These are phyloP conservation scores for Chiua virens DNA, from an alignment of 768 basidiomycete genomes.

Conservation along the genomic window DNA sequence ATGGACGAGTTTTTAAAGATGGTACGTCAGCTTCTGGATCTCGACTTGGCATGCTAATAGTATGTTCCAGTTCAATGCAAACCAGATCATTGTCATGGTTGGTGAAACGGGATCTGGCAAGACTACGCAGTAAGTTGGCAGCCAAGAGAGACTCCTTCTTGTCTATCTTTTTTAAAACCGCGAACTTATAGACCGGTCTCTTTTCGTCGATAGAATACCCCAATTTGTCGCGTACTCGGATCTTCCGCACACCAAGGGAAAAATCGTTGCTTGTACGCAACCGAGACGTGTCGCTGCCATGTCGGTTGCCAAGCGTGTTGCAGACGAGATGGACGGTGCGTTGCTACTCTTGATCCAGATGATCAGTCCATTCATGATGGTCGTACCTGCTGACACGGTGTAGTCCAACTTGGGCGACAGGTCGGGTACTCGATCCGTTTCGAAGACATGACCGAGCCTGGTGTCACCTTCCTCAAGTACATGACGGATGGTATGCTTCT, in stretches of 20 bases:
- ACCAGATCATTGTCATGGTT: constrained; percentile 89
- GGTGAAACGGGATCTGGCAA: constrained; percentile 96
- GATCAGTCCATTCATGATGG: constrained; percentile 2
- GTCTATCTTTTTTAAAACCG: constrained; percentile 18
- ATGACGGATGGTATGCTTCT: constrained; percentile 99
- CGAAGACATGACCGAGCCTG: constrained; percentile 83
- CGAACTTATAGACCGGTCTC: constrained; percentile 28
- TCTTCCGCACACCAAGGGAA: constrained; percentile 85
- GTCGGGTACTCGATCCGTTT: constrained; percentile 99
- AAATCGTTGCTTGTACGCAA: constrained; percentile 95
- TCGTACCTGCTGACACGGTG: constrained; percentile 2
- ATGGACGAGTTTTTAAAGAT: constrained; percentile 93
- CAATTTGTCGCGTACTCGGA: constrained; percentile 96
- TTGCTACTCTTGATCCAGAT: constrained; percentile 1
- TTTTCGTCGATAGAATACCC: constrained; percentile 69
- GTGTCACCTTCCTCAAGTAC: constrained; percentile 94
- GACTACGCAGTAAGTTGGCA: constrained; percentile 79
- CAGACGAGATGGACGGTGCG: constrained; percentile 98
- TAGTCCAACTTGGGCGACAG: constrained; percentile 89
- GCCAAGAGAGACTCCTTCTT: constrained; percentile 16
- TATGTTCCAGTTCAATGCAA: constrained; percentile 22
- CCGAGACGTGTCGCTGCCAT: constrained; percentile 96
- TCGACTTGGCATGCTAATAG: neutral
- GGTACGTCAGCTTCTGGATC: constrained; percentile 47
- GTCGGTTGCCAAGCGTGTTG: constrained; percentile 97